Base-by-base conservation (phyloP, 2,329 filamentous ascomycete species). In the Neoscytalidium dimidiatum region DNA sequence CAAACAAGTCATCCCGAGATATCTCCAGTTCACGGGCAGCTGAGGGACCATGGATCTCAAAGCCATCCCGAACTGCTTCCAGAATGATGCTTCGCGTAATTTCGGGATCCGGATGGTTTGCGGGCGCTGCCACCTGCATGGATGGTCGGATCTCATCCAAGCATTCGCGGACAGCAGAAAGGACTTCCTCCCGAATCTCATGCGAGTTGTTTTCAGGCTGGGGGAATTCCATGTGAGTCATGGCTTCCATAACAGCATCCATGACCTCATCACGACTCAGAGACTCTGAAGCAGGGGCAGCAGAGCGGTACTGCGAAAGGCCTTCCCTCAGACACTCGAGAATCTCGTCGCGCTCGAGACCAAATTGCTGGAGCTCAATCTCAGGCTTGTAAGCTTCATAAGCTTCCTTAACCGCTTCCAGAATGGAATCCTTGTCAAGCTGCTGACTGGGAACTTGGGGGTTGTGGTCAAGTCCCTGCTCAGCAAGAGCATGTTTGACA, bases 381-480 rank as follows among this genome's bases (percentile, higher is more conserved):
- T 97, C 92, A 0, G 94, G 94, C 78, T 96, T 96, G 79, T 96
- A 96, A 62, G 89, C 92, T 74, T 97, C 94, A 88, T 93, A 96
- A 0, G 94, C 94, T 70, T 97, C 93, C 70, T 89, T 89, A 14
- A 98, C 91, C 3, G 94, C 93, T 29, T 91, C 86, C 1, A 98
- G 85, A 38, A 98, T 92, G 66, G 96, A 92, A 56, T 97, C 92
- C 69, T 91, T 87, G 70, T 88, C 89, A 3, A 79, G 65, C 6
- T 43, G 57, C 13, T 58, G 33, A 3, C 69, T 72, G 3, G 72
- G 67, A 7, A 57, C 82, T 11, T 44, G 31, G 4, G 86, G 83
- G 69, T 91, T 66, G 17, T 72, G 70, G 57, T 77, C 75, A 3
- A 78, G 67, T 6, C 74, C 75, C 17, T 75, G 90, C 67, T 90